Percentiles rank a stretch among this genome's conserved stretches.
Evolutionary conservation across 148 eudicot genomes (phyloP).

Genomic region (Rhododendron mucronatum): DNA sequence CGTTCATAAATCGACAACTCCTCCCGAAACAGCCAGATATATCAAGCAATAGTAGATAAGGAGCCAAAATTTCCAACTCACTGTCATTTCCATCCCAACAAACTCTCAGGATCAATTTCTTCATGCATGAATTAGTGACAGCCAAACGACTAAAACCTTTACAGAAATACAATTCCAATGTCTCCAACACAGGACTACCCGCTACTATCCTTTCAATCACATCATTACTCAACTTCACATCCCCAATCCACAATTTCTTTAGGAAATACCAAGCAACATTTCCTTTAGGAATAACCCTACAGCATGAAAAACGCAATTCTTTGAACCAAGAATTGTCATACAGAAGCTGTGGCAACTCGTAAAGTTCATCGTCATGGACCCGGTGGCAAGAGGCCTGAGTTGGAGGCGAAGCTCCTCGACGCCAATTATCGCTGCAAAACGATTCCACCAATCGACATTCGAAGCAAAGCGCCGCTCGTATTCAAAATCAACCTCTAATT

Average conservation of each 20-base stretch:
- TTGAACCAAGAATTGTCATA: background rate
- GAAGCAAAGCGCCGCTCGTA: background rate
- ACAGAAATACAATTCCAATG: background rate
- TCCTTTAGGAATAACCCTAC: background rate
- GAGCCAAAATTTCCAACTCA: background rate
- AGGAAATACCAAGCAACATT: background rate
- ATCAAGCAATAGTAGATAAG: background rate
- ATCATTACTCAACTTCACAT: background rate
- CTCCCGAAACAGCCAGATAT: background rate
- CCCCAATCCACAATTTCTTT: background rate
- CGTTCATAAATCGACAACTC: background rate
- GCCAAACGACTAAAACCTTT: background rate
- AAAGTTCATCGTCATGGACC: background rate
- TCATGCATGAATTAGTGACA: background rate
- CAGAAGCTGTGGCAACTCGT: background rate
- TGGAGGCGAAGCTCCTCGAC: background rate
- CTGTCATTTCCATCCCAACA: background rate
- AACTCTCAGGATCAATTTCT: background rate
- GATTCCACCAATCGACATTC: background rate
- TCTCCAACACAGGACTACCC: background rate
- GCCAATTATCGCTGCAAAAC: background rate
- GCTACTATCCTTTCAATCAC: background rate
- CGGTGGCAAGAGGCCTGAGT: background rate
- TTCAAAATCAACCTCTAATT: background rate
- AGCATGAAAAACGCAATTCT: background rate